Base-by-base conservation (phyloP, 2,329 filamentous ascomycete genomes). In the Sclerotinia borealis region DNA sequence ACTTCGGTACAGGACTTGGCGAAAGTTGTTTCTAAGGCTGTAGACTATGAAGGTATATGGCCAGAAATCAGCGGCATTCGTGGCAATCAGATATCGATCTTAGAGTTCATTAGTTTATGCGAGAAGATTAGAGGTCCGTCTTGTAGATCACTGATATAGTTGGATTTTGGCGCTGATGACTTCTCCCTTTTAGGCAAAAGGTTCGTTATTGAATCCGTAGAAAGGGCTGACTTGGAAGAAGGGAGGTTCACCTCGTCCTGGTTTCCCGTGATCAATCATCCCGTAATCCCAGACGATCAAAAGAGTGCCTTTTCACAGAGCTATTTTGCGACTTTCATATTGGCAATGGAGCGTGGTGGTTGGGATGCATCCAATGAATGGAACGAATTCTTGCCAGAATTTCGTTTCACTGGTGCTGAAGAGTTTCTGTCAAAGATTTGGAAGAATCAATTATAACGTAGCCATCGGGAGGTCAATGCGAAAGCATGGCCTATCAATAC, bases 1-100 rank as follows among this genome's bases (percentile, higher is more conserved):
- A 83, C 79, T 0, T 77, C 77, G 0, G 76, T 76, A 1, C 65
- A 72, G 3, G 81, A 84, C 61, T 58, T 81, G 27, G 79, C 79
- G 3, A 68, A 58, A 0, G 68, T 79, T 45, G 71, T 76, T 2
- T 68, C 68, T 4, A 39, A 61, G 51, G 75, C 75, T 7, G 68
- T 76, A 15, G 74, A 75, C 3, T 71, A 67, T 47, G 63, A 70
- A 39, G 71, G 71, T 15, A 66, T 70, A 52, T 77, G 75, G 75
- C 75, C 75, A 3, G 63, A 66, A 15, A 17, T 51, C 5, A 22
- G 49, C n/a, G 49, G 49, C 19, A 73, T 77, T 41, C 63, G 63
- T 3, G 74, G 73, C 1, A 72, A 68, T 22, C 66, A 66, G 63
- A 31, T 75, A 5, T 64, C 67, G 1, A 43, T 71, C 34, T 69